Conservation (phyloP, 176 grass and related monocot species). For the Bromus sterilis region DNA sequence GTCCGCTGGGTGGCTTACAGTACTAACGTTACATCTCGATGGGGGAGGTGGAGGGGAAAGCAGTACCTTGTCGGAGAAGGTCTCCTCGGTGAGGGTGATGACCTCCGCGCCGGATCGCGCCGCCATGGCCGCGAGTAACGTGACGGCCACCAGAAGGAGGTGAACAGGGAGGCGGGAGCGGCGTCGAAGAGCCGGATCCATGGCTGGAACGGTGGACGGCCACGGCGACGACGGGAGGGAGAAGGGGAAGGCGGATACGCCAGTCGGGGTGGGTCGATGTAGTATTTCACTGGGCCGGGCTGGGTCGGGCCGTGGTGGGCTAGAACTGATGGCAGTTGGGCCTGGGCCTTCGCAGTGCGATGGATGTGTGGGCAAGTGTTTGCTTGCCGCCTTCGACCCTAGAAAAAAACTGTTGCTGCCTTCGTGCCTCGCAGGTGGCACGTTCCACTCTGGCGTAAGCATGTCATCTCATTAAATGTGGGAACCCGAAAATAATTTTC, state of each 20-base stretch:
- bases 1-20: background rate
- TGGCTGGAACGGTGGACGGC: conserved; percentile 10
- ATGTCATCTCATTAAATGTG: no score
- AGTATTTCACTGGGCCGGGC: background rate
- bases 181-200: conserved; percentile 47
- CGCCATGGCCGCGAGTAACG: background rate
- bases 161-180: conserved; percentile 17
- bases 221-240: background rate
- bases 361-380: no score
- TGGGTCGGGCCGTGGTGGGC: background rate
- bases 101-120: conserved; percentile 47
- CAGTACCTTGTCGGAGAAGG: conserved; percentile 83
- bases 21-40: background rate
- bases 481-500: no score
- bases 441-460: no score
- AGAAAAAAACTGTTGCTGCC: no score
- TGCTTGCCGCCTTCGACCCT: no score
- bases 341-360: background rate
- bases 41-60: background rate
- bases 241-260: background rate
- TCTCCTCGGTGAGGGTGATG: conserved; percentile 82
- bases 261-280: background rate
- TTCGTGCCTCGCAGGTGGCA: no score
- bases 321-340: no score
- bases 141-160: conserved; percentile 1